A percentile compares a stretch with the other conserved stretches of the same genome.
Evolutionary conservation across 805 yeast species (phyloP).

Genomic region (Starmerella roubikii): DNA sequence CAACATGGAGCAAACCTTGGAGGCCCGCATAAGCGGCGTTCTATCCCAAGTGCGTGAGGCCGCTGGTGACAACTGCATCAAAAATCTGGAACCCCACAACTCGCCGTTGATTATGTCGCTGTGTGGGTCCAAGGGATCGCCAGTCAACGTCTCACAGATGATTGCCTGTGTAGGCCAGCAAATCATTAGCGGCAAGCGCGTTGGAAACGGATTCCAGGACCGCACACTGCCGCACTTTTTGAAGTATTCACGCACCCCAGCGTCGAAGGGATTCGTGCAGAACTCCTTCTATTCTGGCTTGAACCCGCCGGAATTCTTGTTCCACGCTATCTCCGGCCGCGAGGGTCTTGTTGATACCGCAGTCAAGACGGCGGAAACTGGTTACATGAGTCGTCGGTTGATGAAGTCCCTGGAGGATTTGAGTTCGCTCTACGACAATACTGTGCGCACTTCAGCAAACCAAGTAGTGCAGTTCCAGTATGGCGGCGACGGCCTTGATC

Average conservation of each 20-base stretch:
- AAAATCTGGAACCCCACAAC: slow-evolving; percentile 74
- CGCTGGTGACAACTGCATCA: slow-evolving; percentile 95
- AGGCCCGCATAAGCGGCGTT: slow-evolving; percentile 92
- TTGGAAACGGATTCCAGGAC: slow-evolving; percentile 99
- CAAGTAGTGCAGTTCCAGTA: slow-evolving; percentile 96
- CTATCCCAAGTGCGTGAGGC: slow-evolving; percentile 96
- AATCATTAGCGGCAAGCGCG: slow-evolving; percentile 96
- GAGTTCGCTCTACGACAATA: slow-evolving; percentile 82
- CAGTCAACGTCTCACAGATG: slow-evolving; percentile 97
- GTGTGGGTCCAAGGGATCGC: slow-evolving; percentile 98
- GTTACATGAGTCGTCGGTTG: slow-evolving; percentile 94
- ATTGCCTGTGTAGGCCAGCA: slow-evolving; percentile 97
- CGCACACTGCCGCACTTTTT: slow-evolving; percentile 94
- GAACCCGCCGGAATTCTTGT: slow-evolving; percentile 90
- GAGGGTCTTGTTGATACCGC: slow-evolving; percentile 99
- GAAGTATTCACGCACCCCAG: slow-evolving; percentile 92
- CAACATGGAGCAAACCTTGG: slow-evolving; percentile 94
- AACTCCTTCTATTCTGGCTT: slow-evolving; percentile 90
- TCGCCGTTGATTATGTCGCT: slow-evolving; percentile 98
- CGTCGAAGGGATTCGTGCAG: slow-evolving; percentile 93
- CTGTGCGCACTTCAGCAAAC: slow-evolving; percentile 88
- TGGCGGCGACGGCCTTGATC: slow-evolving; percentile 98
- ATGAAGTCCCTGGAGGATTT: slow-evolving; percentile 97
- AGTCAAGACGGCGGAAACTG: slow-evolving; percentile 97
- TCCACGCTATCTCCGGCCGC: slow-evolving; percentile 98